Evolutionary conservation across 345 rosid species (phyloP).

Genomic region (Eucalyptus curtisii): DNA sequence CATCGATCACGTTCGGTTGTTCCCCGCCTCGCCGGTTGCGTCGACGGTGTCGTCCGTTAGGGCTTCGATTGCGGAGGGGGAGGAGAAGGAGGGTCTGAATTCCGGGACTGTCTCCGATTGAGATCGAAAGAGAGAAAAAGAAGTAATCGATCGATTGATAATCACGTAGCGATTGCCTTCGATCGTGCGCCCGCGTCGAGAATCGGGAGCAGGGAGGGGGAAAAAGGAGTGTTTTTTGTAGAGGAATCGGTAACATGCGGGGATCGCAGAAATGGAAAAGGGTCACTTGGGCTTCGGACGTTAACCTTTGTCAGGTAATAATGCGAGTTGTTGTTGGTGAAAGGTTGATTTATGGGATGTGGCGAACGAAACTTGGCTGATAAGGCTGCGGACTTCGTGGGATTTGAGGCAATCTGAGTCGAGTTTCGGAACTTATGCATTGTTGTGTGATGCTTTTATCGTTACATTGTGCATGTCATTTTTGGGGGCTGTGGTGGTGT

Average conservation of each 20-base stretch:
- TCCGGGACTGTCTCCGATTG: not conserved
- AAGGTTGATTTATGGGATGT: not conserved
- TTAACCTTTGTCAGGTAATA: constrained; percentile 96
- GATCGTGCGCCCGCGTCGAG: not conserved
- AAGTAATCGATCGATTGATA: not conserved
- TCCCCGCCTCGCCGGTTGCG: not conserved
- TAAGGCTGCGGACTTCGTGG: not conserved
- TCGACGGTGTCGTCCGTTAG: not conserved
- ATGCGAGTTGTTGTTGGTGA: not conserved
- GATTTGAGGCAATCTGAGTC: not conserved
- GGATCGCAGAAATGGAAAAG: constrained; percentile 75
- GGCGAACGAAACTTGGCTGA: not conserved
- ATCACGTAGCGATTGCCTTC: not conserved
- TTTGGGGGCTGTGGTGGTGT: not conserved
- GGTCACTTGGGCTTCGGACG: constrained; percentile 89
- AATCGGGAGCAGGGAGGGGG: constrained; percentile 15
- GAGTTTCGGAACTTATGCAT: not conserved
- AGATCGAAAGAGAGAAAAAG: not conserved
- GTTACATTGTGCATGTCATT: not conserved
- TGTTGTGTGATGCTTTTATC: not conserved
- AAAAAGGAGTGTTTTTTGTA: not conserved
- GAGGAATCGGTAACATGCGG: constrained; percentile 45
- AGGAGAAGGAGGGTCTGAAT: not conserved
- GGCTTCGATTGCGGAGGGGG: not conserved
- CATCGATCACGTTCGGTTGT: not conserved